phyloP scores from a whole-genome alignment of 768 basidiomycete genomes.

The Kwoniella dejecticola region DNA sequence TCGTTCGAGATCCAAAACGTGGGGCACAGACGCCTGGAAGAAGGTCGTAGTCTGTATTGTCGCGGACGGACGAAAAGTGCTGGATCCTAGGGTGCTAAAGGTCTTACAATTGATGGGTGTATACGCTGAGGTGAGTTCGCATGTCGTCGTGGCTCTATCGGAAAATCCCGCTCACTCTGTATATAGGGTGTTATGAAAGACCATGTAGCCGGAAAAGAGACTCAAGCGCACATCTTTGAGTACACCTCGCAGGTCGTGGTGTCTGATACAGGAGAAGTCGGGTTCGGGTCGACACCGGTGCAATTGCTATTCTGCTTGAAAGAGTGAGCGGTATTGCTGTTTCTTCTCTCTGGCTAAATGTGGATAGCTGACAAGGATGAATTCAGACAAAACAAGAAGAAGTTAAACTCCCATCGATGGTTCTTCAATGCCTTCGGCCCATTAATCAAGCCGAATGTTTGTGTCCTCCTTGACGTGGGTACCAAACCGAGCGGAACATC shows the following conservation, averaged over 20 bases:
- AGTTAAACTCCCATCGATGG: slow-evolving; percentile 53
- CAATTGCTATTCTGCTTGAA: slow-evolving; percentile 75
- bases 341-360: too few species aligned
- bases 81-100: slow-evolving; percentile 68
- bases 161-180: slow-evolving; percentile 58
- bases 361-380: background rate
- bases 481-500: slow-evolving; percentile 50
- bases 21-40: slow-evolving; percentile 57
- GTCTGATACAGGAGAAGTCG: slow-evolving; percentile 75
- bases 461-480: slow-evolving; percentile 53
- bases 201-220: slow-evolving; percentile 82
- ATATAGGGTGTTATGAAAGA: slow-evolving; percentile 89
- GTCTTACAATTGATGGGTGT: slow-evolving; percentile 72
- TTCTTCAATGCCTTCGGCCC: slow-evolving; percentile 55
- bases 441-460: slow-evolving; percentile 52
- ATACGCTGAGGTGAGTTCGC: slow-evolving; percentile 19
- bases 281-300: slow-evolving; percentile 49
- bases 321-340: too few species aligned
- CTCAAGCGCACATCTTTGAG: slow-evolving; percentile 63
- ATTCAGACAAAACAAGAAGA: slow-evolving; percentile 50
- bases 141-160: background rate
- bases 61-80: slow-evolving; percentile 55
- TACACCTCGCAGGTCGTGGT: slow-evolving; percentile 79
- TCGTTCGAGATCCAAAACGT: slow-evolving; percentile 53
- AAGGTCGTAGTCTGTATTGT: slow-evolving; percentile 57